Evolutionary conservation across 768 basidiomycete species (phyloP), one percentile per base, ranked within the genome.

Genomic region (Leccinum sublutescens): DNA sequence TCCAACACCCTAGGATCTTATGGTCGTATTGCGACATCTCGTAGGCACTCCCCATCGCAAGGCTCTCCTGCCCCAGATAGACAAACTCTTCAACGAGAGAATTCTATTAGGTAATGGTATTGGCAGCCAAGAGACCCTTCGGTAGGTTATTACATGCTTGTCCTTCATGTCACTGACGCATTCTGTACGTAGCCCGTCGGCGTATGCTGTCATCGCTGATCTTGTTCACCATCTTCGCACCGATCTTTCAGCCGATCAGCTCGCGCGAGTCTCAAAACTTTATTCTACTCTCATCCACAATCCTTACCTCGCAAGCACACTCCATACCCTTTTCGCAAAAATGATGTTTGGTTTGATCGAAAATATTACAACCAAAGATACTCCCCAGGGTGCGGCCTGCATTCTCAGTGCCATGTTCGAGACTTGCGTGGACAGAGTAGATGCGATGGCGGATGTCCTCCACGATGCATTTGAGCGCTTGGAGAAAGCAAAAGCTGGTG

Each of bases 251-350:
- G 79, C 88, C 5, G 73, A 82, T 9, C 95, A 96, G 67, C 78
- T 98, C 19, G 79, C 85, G 4, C 84, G 85, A 17, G 85, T 96
- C 57, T 85, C 94, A 25, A 85, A 89, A 65, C 84, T 91, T 55
- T 97, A 92, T 71, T 91, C 94, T 1, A 85, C 87, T 52, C 86
- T 93, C 68, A 83, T 97, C 52, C 96, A 98, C 75, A 94, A 97
- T 68, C 84, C 91, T 2, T 86, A 90, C 19, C 82, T 95, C 50
- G 81, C 85, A 9, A 86, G 83, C 64, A 86, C 84, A 56, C 84
- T 95, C 34, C 95, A 98, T 68, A 92, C 91, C 12, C 81, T 98
- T 70, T 93, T 91, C 63, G 89, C 90, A 54, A 98, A 98, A 74
- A 87, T 97, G 76, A 87, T 98, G 71, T 90, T 94, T 68, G 91